Evolutionary conservation across 352 stramenopile species (phyloP).

Genomic region (Globisporangium irregulare): DNA sequence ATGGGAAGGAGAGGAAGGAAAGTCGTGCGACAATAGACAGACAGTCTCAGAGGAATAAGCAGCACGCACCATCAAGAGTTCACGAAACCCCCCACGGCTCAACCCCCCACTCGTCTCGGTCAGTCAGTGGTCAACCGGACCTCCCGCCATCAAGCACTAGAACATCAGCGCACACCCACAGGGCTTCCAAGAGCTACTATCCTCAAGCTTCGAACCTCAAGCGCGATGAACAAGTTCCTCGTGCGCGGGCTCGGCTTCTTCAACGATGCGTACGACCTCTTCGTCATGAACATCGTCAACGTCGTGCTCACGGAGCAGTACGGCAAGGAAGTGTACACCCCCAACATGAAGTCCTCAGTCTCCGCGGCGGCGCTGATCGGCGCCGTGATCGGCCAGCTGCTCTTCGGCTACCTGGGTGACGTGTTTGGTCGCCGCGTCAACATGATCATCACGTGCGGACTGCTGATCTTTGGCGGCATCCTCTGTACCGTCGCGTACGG

Average conservation of each 20-base stretch:
- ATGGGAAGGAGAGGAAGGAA: not conserved
- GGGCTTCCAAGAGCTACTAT: no score
- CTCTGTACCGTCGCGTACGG: slow-evolving; percentile 51
- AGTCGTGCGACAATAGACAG: not conserved
- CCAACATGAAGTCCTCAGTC: slow-evolving; percentile 56
- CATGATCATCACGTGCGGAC: slow-evolving; percentile 64
- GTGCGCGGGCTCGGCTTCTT: slow-evolving; percentile 75
- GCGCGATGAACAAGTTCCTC: slow-evolving; percentile 54
- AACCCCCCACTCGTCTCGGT: not conserved
- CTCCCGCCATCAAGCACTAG: not conserved
- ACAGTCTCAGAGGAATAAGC: not conserved
- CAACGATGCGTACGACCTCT: slow-evolving; percentile 79
- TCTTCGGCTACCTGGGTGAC: slow-evolving; percentile 59
- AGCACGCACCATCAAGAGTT: not conserved
- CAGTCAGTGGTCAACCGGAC: not conserved
- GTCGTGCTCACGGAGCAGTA: slow-evolving; percentile 78
- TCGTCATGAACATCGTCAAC: slow-evolving; percentile 83
- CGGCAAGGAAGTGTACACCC: slow-evolving; percentile 54
- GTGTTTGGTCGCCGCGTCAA: slow-evolving; percentile 60
- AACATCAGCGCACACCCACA: no score
- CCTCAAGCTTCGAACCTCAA: no score
- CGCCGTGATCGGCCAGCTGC: slow-evolving; percentile 53
- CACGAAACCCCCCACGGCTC: not conserved
- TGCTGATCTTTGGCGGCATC: slow-evolving; percentile 64
- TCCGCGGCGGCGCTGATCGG: slow-evolving; percentile 57